Base-by-base conservation (phyloP, 2,329 filamentous ascomycete genomes). In the Fusarium phyllophilum region DNA sequence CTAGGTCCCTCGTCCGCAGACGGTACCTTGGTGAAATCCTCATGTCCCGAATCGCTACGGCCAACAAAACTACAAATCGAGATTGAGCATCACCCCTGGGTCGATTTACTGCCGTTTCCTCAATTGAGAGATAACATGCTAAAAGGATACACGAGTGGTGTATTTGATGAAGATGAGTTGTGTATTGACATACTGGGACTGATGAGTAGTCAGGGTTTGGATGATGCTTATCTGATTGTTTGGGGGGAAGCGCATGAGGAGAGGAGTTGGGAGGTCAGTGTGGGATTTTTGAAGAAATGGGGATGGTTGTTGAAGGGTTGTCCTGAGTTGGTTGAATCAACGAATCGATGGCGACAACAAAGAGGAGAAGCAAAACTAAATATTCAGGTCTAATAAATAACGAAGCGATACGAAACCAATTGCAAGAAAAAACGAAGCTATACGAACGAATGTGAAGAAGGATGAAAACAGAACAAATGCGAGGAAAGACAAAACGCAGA, bases 231-330 rank as follows among this genome's bases (percentile, higher is more conserved):
- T 5, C 51, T 88, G 3, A 79, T 88, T 18, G 84, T 88, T 4
- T 89, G 86, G 87, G 85, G 85, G 1, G 83, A 86, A 11, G 80
- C 86, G 1, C 85, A 82, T 79, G 81, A 87, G 41, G 62, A 80
- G 6, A 67, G 69, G 0, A 84, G 81, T 15, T 89, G 87, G 87
- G 87, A 89, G 70, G 79, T 85, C 3, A 86, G 82, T 1, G 80
- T 82, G 14, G 63, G 67, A 0, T 88, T 89, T 70, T 70, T 85
- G 5, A 78, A 77, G 45, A 88, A 87, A 70, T 89, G 85, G 85
- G 79, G 74, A 3, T 81, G 81, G 78, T 58, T 85, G 15, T 46
- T 86, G 1, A 70, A 70, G 3, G 84, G 81, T 0, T 86, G 84
- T 58, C 64, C 71, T 0, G 82, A 85, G 39, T 58, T 85, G 12